Evolutionary conservation across 1,284 basidiomycete species (phyloP).

Genomic region (Chalciporus sp.): DNA sequence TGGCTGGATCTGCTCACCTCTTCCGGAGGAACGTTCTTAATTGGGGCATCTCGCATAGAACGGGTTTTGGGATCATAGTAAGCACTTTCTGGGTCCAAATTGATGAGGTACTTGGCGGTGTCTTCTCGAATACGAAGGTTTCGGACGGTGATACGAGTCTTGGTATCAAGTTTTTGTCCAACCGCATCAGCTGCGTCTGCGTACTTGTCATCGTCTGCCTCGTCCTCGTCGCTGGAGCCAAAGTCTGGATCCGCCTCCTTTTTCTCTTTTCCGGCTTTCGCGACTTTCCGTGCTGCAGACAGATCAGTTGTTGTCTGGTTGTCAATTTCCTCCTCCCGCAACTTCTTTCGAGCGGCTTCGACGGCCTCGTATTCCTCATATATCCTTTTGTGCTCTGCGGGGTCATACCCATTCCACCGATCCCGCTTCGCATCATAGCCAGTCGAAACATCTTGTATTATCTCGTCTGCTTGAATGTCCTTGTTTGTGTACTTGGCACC

Average conservation of each 20-base stretch:
- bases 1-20: conserved; percentile 59
- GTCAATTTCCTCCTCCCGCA: conserved; percentile 96
- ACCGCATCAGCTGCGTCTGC: conserved; percentile 97
- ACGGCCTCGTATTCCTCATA: conserved; percentile 95
- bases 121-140: conserved; percentile 99
- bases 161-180: conserved; percentile 96
- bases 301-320: conserved; percentile 92
- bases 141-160: conserved; percentile 96
- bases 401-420: conserved; percentile 98
- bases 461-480: conserved; percentile 90
- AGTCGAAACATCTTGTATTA: conserved; percentile 77
- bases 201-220: conserved; percentile 95
- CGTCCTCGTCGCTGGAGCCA: conserved; percentile 94
- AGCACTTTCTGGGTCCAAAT: conserved; percentile 92
- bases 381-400: conserved; percentile 80
- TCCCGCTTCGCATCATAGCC: conserved; percentile 97
- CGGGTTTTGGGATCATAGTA: conserved; percentile 99
- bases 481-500: conserved; percentile 94
- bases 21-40: conserved; percentile 76
- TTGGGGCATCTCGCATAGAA: conserved; percentile 97
- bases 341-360: conserved; percentile 86
- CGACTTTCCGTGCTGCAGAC: conserved; percentile 79
- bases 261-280: conserved; percentile 71
- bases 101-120: conserved; percentile 98
- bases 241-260: conserved; percentile 87